Percentiles rank a stretch among this genome's conserved stretches.
phyloP scores from a whole-genome alignment of 495 filamentous ascomycete genomes.

The Penicillium manginii region DNA sequence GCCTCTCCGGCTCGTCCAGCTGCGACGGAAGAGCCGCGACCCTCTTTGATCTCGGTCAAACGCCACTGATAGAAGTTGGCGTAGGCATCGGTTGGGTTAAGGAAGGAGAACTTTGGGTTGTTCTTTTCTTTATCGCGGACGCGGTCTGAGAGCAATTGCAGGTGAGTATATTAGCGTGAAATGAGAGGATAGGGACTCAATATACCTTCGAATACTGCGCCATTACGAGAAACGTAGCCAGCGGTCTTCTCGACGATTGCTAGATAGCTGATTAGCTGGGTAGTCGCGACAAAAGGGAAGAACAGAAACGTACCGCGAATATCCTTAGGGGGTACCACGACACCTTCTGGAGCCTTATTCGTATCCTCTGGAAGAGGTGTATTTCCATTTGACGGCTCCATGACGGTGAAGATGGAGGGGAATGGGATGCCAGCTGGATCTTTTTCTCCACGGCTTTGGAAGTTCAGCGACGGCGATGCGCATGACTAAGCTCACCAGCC shows the following conservation, averaged over 20 bases:
- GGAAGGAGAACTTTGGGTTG: constrained; percentile 91
- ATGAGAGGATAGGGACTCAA: background rate
- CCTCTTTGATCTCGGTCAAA: constrained; percentile 78
- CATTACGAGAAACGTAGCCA: constrained; percentile 85
- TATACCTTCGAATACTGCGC: constrained; percentile 75
- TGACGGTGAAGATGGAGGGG: constrained; percentile 24
- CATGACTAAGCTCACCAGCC: background rate
- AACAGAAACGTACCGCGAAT: constrained; percentile 61
- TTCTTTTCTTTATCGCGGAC: constrained; percentile 83
- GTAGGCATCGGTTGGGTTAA: constrained; percentile 81
- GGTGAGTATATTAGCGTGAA: background rate
- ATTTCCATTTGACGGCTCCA: constrained; percentile 64
- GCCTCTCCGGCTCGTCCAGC: constrained; percentile 75
- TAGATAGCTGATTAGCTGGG: constrained; percentile 40
- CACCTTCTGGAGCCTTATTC: constrained; percentile 77
- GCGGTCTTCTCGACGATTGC: constrained; percentile 93
- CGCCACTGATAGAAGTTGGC: constrained; percentile 89
- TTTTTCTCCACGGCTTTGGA: background rate
- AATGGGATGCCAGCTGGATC: background rate
- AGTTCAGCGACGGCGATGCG: background rate
- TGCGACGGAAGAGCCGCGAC: constrained; percentile 77
- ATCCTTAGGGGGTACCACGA: constrained; percentile 84
- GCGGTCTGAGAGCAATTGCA: constrained; percentile 56
- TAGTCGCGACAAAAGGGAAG: constrained; percentile 6
- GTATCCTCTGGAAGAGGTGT: constrained; percentile 54